These are phyloP conservation scores for Dentipellis fragilis DNA, from an alignment of 768 basidiomycete genomes.

Conservation along the genomic window DNA sequence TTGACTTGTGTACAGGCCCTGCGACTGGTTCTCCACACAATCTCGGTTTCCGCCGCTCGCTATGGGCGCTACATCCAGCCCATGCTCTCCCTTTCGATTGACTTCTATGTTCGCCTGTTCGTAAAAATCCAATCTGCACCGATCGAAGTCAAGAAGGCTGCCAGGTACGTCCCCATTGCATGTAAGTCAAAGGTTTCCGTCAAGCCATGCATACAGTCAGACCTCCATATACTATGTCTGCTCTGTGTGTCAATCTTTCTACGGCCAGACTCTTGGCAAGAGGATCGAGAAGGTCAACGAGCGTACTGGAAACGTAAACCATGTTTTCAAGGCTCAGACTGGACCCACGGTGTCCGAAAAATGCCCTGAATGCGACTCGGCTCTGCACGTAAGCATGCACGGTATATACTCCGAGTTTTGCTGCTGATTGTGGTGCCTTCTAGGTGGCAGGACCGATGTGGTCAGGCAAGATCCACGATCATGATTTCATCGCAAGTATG, in stretches of 20 bases:
- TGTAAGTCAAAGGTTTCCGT: not conserved
- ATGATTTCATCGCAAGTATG: slow-evolving; percentile 63
- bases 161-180: slow-evolving; percentile 44
- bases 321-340: slow-evolving; percentile 58
- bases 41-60: slow-evolving; percentile 80
- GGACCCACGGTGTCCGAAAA: slow-evolving; percentile 57
- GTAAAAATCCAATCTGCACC: slow-evolving; percentile 67
- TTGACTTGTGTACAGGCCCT: slow-evolving; percentile 50
- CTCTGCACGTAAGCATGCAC: slow-evolving; percentile 38
- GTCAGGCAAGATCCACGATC: slow-evolving; percentile 80
- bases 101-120: slow-evolving; percentile 94
- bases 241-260: slow-evolving; percentile 68
- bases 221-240: slow-evolving; percentile 83
- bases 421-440: not conserved
- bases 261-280: slow-evolving; percentile 80
- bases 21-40: slow-evolving; percentile 77
- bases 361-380: slow-evolving; percentile 77
- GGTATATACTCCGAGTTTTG: not conserved
- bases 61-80: slow-evolving; percentile 92
- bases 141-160: slow-evolving; percentile 72
- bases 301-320: slow-evolving; percentile 44
- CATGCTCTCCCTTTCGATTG: slow-evolving; percentile 83
- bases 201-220: slow-evolving; percentile 43
- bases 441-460: slow-evolving; percentile 96
- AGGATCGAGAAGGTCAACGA: slow-evolving; percentile 52